These are phyloP conservation scores for Chlamydomonas sp. DNA, from an alignment of 139 green algal genomes.

Conservation along the genomic window DNA sequence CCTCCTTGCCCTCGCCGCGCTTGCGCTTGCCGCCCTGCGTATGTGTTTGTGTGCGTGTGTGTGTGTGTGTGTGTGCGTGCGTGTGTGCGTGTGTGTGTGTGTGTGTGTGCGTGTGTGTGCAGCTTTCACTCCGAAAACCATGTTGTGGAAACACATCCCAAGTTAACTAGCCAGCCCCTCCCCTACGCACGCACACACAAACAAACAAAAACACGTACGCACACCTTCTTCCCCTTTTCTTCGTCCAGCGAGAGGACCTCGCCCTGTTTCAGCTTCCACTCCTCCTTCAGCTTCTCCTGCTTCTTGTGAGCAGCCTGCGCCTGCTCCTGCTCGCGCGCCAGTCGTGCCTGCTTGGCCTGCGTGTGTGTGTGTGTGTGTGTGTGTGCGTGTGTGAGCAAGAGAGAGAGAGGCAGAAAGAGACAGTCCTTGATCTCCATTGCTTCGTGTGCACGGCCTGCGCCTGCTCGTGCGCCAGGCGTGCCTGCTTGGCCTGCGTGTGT, in stretches of 20 bases:
- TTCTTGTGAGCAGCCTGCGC: no score
- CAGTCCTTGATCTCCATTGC: no score
- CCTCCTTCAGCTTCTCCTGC: no score
- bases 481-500: neutral
- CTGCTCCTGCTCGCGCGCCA: no score
- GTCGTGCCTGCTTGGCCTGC: neutral
- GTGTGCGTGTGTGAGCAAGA: neutral
- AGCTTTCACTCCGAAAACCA: neutral
- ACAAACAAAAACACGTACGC: no score
- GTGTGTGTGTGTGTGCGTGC: neutral
- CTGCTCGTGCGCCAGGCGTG: neutral
- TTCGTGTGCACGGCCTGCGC: no score
- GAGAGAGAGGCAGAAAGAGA: no score
- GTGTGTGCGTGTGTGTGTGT: neutral
- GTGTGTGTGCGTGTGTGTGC: neutral
- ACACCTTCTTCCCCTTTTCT: no score
- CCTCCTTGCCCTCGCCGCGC: conserved; percentile 1
- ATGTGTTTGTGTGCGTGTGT: neutral
- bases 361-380: neutral
- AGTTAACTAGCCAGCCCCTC: neutral
- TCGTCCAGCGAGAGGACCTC: no score
- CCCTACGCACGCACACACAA: neutral
- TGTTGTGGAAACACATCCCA: neutral
- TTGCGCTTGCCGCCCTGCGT: conserved; percentile 8
- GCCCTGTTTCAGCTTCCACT: no score